Evolutionary conservation across 129 eudicot genomes (phyloP).

Genomic region (Flaveria brownii): DNA sequence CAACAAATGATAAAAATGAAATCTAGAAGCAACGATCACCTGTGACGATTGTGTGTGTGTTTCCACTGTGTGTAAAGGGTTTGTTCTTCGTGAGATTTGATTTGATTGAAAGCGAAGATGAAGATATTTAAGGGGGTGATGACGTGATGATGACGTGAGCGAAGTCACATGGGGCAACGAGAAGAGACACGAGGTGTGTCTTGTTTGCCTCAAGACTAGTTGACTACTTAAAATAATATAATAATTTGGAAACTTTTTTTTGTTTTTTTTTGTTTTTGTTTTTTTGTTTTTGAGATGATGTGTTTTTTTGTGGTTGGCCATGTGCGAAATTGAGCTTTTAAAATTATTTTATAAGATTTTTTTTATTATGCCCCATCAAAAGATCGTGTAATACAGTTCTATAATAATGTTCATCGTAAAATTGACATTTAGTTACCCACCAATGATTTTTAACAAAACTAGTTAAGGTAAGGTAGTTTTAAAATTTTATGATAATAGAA

Average conservation of each 20-base stretch:
- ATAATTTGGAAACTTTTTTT: no score
- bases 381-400: not conserved
- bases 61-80: conserved; percentile 15
- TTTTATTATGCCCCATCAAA: not conserved
- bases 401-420: no score
- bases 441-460: no score
- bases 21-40: conserved; percentile 13
- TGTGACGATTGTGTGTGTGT: conserved; percentile 10
- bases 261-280: not conserved
- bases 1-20: not conserved
- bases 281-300: not conserved
- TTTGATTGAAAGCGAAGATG: not conserved
- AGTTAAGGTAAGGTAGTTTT: no score
- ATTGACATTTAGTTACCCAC: no score
- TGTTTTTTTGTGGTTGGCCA: not conserved
- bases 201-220: conserved; percentile 33
- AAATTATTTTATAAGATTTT: not conserved
- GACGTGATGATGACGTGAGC: conserved; percentile 28
- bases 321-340: not conserved
- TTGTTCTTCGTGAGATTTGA: conserved; percentile 12
- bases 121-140: conserved; percentile 1
- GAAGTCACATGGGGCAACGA: conserved; percentile 39
- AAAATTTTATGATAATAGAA: no score
- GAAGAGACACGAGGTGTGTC: conserved; percentile 29
- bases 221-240: not conserved